Evolutionary conservation across 257 asterid species (phyloP).

Genomic region (Capsicum baccatum): DNA sequence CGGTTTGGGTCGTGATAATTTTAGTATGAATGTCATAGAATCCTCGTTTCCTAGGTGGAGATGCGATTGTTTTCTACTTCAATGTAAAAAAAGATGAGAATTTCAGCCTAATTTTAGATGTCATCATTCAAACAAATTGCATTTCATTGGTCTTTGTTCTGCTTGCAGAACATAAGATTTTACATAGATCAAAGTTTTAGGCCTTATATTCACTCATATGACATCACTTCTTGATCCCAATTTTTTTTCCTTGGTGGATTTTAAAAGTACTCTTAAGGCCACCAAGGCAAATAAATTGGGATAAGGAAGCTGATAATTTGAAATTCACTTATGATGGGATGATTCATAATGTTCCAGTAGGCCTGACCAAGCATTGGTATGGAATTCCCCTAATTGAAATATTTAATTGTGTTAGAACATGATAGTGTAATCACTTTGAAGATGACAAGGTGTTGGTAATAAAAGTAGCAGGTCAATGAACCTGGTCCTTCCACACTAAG

Average conservation of each 20-base stretch:
- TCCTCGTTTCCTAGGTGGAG: slow-evolving; percentile 34
- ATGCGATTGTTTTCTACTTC: slow-evolving; percentile 35
- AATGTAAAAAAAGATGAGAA: slow-evolving; percentile 32
- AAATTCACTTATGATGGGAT: slow-evolving; percentile 25
- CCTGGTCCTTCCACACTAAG: no score
- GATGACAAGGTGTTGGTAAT: no score
- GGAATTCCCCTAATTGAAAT: slow-evolving; percentile 22
- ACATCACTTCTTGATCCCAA: background rate
- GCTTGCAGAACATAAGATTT: slow-evolving; percentile 25
- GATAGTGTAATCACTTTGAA: no score
- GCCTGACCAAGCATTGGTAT: background rate
- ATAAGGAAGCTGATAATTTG: slow-evolving; percentile 24
- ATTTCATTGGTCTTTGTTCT: slow-evolving; percentile 30
- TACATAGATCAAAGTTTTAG: slow-evolving; percentile 34
- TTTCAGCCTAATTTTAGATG: slow-evolving; percentile 33
- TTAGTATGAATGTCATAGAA: no score
- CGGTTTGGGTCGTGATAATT: no score
- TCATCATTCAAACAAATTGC: slow-evolving; percentile 29
- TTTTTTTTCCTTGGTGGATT: no score
- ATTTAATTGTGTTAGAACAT: background rate
- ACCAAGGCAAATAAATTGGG: slow-evolving; percentile 31
- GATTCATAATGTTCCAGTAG: background rate
- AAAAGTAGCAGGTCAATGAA: no score
- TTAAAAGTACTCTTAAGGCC: background rate
- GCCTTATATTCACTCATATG: slow-evolving; percentile 27